These are phyloP conservation scores for Argentina anserina DNA, from an alignment of 306 rosid species.

Conservation along the genomic window DNA sequence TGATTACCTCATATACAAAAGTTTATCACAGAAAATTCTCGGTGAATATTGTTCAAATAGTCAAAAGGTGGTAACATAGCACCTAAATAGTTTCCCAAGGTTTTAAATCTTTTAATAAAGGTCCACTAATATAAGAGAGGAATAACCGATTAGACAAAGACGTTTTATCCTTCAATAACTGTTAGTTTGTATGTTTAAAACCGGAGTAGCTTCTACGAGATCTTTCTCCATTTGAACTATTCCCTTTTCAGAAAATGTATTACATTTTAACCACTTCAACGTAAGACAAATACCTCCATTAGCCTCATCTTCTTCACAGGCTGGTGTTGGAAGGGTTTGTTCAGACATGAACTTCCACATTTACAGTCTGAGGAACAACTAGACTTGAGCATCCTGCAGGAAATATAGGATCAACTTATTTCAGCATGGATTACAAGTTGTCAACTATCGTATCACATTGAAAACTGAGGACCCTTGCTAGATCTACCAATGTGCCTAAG, in stretches of 20 bases:
- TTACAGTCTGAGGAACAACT: constrained; percentile 93
- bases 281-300: constrained; percentile 56
- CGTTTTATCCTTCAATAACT: neutral
- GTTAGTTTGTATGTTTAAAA: neutral
- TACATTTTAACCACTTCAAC: constrained; percentile 3
- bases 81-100: neutral
- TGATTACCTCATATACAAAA: too few relatives aligned
- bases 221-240: neutral
- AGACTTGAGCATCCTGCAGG: constrained; percentile 81
- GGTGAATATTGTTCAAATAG: neutral
- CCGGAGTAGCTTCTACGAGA: neutral
- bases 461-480: constrained; percentile 2
- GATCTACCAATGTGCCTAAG: neutral
- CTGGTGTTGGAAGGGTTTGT: constrained; percentile 81
- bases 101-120: neutral
- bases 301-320: constrained; percentile 81
- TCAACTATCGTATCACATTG: too few relatives aligned
- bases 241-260: neutral
- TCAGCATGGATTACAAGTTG: too few relatives aligned
- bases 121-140: neutral
- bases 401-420: too few relatives aligned
- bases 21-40: too few relatives aligned
- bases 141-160: neutral
- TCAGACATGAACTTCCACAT: constrained; percentile 76
- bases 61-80: neutral